Base-by-base conservation (phyloP, 768 basidiomycete species). In the Russula foetens region DNA sequence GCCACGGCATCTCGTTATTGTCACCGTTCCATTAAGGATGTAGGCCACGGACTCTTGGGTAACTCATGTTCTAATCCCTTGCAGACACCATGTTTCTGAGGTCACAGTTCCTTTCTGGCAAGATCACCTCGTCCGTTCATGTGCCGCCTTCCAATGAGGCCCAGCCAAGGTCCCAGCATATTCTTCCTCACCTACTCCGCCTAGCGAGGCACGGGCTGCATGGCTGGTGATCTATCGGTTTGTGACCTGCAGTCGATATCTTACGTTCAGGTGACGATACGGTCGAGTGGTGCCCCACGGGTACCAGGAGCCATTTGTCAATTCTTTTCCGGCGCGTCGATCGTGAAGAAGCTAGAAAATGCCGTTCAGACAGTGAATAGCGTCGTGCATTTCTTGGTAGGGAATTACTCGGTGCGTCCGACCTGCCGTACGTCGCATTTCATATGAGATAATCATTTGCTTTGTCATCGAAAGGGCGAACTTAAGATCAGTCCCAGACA, bases 201-300 rank as follows among this genome's bases (percentile, higher is more conserved):
- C 79, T 99, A 56, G 98, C 91, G 31, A 75, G 78, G 46, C 76
- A 78, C 59, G 88, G n/a, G n/a, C n/a, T n/a, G n/a, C n/a, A n/a
- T n/a, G n/a, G 90, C 26, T 88, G 92, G 85, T 99, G 96, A 95
- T 98, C 97, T 5, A 88, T 99, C 21, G 92, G 92, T 1, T 96
- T 92, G 14, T 97, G 98, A 70, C 97, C 97, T 23, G 90, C 94
- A 0, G 85, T 98, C 6, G 88, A 98, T 68, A 90, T 87, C 6
- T 81, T 76, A 6, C 75, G 73, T 33, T 93, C 91, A 2, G 82
- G 81, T 15, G 89, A 98, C 71, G 76, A 81, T 24, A 74, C 88
- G 0, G 83, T 96, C 60, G 97, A 97, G 5, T 99, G 96, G 88
- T 97, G 97, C 3, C 97, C 97, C 14, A 77, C 79, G 56, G 85